Base-by-base conservation (phyloP, 2,329 filamentous ascomycete species). In the Helminthosporium solani region DNA sequence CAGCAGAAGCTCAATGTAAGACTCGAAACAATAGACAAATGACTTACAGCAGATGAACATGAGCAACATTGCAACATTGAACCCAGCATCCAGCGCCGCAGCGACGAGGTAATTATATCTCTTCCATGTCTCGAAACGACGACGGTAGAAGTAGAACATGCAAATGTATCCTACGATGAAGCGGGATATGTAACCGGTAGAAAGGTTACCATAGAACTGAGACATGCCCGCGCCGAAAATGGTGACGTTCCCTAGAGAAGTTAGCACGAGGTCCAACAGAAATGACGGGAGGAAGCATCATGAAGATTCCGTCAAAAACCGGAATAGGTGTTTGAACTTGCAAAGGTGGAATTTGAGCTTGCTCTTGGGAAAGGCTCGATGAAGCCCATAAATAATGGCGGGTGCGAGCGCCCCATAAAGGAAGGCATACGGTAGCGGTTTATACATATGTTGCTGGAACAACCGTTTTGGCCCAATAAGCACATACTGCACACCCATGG, bases 31-130 rank as follows among this genome's bases (percentile, higher is more conserved):
- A n/a, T n/a, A n/a, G n/a, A n/a, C n/a, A n/a, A n/a, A n/a, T n/a
- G n/a, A n/a, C n/a, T n/a, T n/a, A n/a, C n/a, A 82, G 49, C 77
- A 78, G 47, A 84, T 59, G 60, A 84, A 84, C n/a, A 83, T 77
- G 15, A 84, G 67, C 49, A 85, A 54, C 75, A 83, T 75, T 51
- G 82, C 82, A 16, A 84, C 68, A 59, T 84, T 84, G 59, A 82
- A 84, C 0, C 79, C 81, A 0, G 81, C 80, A 61, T 84, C 81
- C 54, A 83, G 80, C 1, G 81, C 81, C 1, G 81, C 81, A 0
- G 80, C 81, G 14, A 84, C 61, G 27, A 84, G 75, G 53, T 83
- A 84, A 52, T 83, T 83, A 63, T 83, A 84, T 14, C 76, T 67
- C 38, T 78, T 77, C 80, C 81, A 84, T 7, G 82, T 65, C 43